Percentiles rank a stretch among this genome's conserved stretches.
Evolutionary conservation across 345 rosid species (phyloP).

Genomic region (Eutrema yunnanense): DNA sequence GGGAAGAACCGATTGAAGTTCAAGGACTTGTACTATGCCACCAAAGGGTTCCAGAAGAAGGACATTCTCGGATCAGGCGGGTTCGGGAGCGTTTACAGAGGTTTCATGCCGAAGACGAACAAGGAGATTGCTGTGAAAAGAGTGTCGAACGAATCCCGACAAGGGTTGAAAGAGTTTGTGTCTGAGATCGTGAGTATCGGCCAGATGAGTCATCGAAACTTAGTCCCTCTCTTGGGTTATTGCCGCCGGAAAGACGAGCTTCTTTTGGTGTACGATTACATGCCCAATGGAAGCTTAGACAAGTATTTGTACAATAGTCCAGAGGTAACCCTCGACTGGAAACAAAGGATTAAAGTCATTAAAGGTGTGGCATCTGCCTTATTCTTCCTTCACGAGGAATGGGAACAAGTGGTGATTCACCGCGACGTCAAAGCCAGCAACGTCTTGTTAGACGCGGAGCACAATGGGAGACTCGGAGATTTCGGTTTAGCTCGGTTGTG

Average conservation of each 20-base stretch:
- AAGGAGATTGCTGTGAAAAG: slow-evolving; percentile 67
- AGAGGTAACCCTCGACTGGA: slow-evolving; percentile 46
- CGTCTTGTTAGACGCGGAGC: slow-evolving; percentile 53
- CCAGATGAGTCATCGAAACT: slow-evolving; percentile 68
- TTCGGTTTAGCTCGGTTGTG: slow-evolving; percentile 84
- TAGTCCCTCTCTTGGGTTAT: slow-evolving; percentile 83
- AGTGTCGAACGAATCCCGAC: slow-evolving; percentile 59
- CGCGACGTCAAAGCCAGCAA: slow-evolving; percentile 79
- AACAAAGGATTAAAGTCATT: slow-evolving; percentile 56
- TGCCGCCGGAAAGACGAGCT: slow-evolving; percentile 57
- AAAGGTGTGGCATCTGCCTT: slow-evolving; percentile 69
- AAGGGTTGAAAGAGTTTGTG: slow-evolving; percentile 73
- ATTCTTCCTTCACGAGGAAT: slow-evolving; percentile 68
- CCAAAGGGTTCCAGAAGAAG: slow-evolving; percentile 50
- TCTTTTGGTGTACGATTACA: slow-evolving; percentile 70
- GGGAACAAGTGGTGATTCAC: slow-evolving; percentile 77
- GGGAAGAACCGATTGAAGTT: slow-evolving; percentile 59
- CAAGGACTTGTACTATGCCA: slow-evolving; percentile 56
- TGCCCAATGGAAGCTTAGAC: slow-evolving; percentile 87
- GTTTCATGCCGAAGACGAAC: slow-evolving; percentile 38
- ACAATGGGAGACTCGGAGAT: slow-evolving; percentile 70
- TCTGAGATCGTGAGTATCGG: slow-evolving; percentile 77
- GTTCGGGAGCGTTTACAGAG: slow-evolving; percentile 66
- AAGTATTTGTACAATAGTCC: slow-evolving; percentile 53
- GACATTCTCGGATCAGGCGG: slow-evolving; percentile 72